Conservation (phyloP, 2,329 filamentous ascomycete genomes). For the Nemania abortiva region DNA sequence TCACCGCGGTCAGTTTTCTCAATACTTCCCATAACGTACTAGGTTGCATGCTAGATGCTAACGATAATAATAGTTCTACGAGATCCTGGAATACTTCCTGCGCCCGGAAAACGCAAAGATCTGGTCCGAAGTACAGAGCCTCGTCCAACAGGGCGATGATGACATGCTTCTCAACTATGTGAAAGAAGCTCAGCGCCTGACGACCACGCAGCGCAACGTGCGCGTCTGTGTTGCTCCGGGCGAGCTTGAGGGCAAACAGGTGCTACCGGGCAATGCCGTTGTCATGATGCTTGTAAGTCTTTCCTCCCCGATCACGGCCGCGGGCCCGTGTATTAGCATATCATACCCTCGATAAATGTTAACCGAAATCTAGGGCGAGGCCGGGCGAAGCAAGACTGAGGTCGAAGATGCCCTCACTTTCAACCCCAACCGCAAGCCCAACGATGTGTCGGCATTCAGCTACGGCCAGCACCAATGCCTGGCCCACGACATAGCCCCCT, state of each 20-base stretch:
- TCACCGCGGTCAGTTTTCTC: conserved; percentile 53
- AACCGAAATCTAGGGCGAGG: conserved; percentile 50
- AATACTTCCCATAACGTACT: neutral
- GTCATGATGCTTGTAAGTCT: conserved; percentile 56
- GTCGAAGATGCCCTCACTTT: conserved; percentile 57
- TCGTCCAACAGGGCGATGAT: conserved; percentile 54
- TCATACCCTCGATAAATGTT: conserved; percentile 32
- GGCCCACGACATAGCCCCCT: conserved; percentile 56
- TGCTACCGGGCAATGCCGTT: conserved; percentile 57
- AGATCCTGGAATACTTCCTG: conserved; percentile 59
- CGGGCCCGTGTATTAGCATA: neutral
- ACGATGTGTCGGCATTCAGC: conserved; percentile 59
- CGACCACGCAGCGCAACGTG: conserved; percentile 56
- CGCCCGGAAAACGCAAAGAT: conserved; percentile 55
- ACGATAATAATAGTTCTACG: conserved; percentile 54
- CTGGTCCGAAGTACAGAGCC: conserved; percentile 58
- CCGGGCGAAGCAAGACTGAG: conserved; percentile 55
- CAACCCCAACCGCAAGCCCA: conserved; percentile 56
- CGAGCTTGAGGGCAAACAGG: conserved; percentile 54
- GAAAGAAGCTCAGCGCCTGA: conserved; percentile 57
- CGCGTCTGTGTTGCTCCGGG: conserved; percentile 52
- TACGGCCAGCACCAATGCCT: conserved; percentile 62
- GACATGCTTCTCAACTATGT: conserved; percentile 54
- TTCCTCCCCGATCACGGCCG: neutral
- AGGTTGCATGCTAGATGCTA: conserved; percentile 7